Base-by-base conservation (phyloP, 805 yeast species). In the Candida maris region DNA sequence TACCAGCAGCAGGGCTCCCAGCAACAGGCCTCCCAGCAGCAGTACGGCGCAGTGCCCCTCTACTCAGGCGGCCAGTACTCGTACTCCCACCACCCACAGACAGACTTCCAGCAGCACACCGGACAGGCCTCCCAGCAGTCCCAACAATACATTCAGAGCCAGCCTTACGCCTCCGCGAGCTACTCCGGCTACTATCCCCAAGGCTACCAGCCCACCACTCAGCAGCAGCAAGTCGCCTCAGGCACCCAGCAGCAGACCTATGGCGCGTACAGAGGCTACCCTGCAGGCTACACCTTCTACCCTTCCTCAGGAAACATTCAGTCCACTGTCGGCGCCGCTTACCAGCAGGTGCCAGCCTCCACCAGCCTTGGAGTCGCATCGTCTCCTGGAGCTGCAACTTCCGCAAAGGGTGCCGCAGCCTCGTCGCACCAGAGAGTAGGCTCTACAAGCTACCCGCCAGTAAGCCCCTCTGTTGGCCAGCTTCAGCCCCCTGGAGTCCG, bases 401-500 rank as follows among this genome's bases (percentile, higher is more conserved):
- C 44, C 6, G 32, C 36, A 12, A 27, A 38, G 15, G 18, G 40
- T 4, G 15, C 41, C 12, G 30, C 34, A 36, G 35, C 43, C 3
- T 23, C 39, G 13, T 23, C 44, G 12, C 43, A 35, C 13, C 39
- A 36, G 29, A 34, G 46, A 29, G 33, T 33, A 21, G 29, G 44
- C 24, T 38, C 48, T 5, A 38, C 39, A 27, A 46, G 40, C 17
- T 48, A 37, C 20, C 46, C 48, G 3, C 55, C 57, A 4, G 46
- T 56, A 16, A 46, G 56, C 23, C 59, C 63, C 6, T 46, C 49
- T 6, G 61, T 59, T 8, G 69, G 69, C 5, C 69, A 65, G 42
- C 41, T 64, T 17, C 68, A 60, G 44, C 69, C 69, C 1, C 59
- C 61, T 7, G 68, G 67, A 9, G 57, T 67, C 34, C 62, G 82